A percentile compares a stretch with the other conserved stretches of the same genome.
phyloP scores from a whole-genome alignment of 306 rosid species.

The Inga oerstediana region DNA sequence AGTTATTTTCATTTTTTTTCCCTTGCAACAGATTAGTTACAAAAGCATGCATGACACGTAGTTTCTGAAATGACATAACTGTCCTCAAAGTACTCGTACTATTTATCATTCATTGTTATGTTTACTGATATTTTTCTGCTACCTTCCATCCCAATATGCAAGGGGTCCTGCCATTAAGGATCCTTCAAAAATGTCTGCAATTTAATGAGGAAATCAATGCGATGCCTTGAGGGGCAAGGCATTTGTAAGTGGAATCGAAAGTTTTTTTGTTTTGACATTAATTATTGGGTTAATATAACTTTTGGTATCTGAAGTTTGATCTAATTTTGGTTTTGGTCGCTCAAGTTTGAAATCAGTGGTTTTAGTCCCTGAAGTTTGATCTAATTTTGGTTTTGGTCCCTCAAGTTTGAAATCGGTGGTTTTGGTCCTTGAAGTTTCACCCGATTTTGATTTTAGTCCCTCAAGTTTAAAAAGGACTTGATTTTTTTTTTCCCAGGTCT shows the following conservation, averaged over 20 bases:
- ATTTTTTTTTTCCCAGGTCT: too few relatives aligned
- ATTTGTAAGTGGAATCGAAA: neutral
- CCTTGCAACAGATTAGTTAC: neutral
- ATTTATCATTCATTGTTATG: neutral
- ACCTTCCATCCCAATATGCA: neutral
- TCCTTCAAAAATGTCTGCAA: neutral
- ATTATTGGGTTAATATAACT: too few relatives aligned
- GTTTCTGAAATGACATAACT: neutral
- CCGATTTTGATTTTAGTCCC: too few relatives aligned
- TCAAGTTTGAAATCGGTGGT: too few relatives aligned
- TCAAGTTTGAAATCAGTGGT: too few relatives aligned
- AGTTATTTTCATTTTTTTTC: neutral
- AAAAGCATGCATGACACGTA: neutral
- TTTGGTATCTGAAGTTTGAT: too few relatives aligned
- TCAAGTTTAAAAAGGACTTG: too few relatives aligned
- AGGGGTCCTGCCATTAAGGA: neutral
- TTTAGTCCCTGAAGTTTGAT: too few relatives aligned
- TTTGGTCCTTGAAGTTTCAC: too few relatives aligned
- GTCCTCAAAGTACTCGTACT: neutral
- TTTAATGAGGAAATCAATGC: neutral
- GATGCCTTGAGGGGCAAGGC: neutral
- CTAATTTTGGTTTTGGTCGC: too few relatives aligned
- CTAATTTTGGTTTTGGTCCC: too few relatives aligned
- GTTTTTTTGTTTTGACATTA: neutral
- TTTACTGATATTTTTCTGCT: neutral